These are phyloP conservation scores for Candida nanaspora DNA, from an alignment of 805 yeast species.

Conservation along the genomic window DNA sequence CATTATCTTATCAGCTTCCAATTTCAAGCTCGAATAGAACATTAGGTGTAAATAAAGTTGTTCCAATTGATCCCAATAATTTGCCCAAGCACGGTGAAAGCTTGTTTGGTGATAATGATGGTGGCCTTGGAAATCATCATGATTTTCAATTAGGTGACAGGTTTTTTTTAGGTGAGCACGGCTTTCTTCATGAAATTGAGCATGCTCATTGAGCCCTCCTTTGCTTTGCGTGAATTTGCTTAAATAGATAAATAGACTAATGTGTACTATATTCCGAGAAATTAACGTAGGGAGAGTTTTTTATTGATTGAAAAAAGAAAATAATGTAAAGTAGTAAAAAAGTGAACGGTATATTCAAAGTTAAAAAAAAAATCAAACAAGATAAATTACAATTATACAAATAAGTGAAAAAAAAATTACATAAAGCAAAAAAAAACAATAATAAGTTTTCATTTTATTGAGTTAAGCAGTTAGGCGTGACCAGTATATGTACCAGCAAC, in stretches of 20 bases:
- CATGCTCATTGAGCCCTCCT: too few species aligned
- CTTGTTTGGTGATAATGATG: neutral
- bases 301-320: too few species aligned
- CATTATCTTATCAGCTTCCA: constrained; percentile 70
- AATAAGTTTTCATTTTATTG: neutral
- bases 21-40: constrained; percentile 46
- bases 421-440: neutral
- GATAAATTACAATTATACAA: too few species aligned
- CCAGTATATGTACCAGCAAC: constrained; percentile 45
- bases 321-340: neutral
- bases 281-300: too few species aligned
- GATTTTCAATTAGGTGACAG: neutral
- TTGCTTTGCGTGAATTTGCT: too few species aligned
- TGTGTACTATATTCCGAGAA: too few species aligned
- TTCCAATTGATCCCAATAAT: constrained; percentile 45
- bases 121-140: too few species aligned
- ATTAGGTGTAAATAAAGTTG: constrained; percentile 53
- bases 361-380: neutral
- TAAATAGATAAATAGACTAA: too few species aligned
- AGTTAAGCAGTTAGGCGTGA: constrained; percentile 19
- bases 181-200: neutral
- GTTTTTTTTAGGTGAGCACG: neutral
- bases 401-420: neutral
- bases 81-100: constrained; percentile 1
- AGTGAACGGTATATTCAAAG: neutral